Percentiles rank a stretch among this genome's conserved stretches.
phyloP scores from a whole-genome alignment of 345 rosid species.

The Toxicodendron radicans region DNA sequence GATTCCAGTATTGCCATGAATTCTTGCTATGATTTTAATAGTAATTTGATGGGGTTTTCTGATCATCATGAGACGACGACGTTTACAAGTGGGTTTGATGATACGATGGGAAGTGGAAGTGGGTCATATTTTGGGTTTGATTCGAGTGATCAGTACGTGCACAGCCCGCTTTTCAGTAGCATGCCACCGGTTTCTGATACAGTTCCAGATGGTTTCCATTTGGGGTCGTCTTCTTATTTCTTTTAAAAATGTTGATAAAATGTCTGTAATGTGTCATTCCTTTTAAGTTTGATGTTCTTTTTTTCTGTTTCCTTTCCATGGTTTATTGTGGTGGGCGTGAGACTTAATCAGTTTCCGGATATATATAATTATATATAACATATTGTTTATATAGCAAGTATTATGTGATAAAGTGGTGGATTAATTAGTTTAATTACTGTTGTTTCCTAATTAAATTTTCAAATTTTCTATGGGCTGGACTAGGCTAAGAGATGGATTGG shows the following conservation, averaged over 20 bases:
- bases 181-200: slow-evolving; percentile 82
- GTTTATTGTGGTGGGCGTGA: neutral
- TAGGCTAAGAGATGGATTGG: no score
- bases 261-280: neutral
- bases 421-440: neutral
- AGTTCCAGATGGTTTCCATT: slow-evolving; percentile 52
- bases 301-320: neutral
- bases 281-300: no score
- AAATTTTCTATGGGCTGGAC: no score
- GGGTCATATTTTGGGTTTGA: slow-evolving; percentile 44
- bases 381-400: no score
- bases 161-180: slow-evolving; percentile 81
- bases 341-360: neutral
- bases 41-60: slow-evolving; percentile 26
- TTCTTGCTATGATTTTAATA: slow-evolving; percentile 18
- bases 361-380: neutral
- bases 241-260: slow-evolving; percentile 6
- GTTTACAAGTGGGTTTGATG: slow-evolving; percentile 23
- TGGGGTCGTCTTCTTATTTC: slow-evolving; percentile 54
- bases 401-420: no score
- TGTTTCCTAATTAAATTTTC: neutral
- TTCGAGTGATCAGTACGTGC: slow-evolving; percentile 52
- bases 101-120: neutral
- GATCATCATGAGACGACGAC: slow-evolving; percentile 22
- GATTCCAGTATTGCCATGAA: slow-evolving; percentile 13